These are phyloP conservation scores for Penicillium hesseltinei DNA, from an alignment of 2,329 filamentous ascomycete species.

Conservation along the genomic window DNA sequence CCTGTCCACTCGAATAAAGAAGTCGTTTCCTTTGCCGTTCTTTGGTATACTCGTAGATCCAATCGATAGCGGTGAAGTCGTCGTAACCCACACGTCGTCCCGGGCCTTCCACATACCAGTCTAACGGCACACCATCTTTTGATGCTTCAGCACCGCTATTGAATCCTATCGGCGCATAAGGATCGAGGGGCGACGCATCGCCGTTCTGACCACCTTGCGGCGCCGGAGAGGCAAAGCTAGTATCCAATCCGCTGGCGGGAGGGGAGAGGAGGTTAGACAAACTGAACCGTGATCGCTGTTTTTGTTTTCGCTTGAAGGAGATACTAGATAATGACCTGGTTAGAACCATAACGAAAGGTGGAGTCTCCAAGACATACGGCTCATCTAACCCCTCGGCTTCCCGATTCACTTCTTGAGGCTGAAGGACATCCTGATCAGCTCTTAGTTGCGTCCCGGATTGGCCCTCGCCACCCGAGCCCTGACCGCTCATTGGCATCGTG, in stretches of 20 bases:
- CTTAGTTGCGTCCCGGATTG: slow-evolving; percentile 10
- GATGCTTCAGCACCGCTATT: slow-evolving; percentile 29
- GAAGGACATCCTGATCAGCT: slow-evolving; percentile 16
- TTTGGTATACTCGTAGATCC: slow-evolving; percentile 98
- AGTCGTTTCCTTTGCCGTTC: slow-evolving; percentile 84
- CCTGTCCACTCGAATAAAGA: slow-evolving; percentile 66
- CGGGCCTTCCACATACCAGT: slow-evolving; percentile 90
- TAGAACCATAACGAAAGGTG: slow-evolving; percentile 1
- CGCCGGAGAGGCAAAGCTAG: slow-evolving; percentile 25
- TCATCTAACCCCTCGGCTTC: slow-evolving; percentile 32
- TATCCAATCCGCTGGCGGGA: slow-evolving; percentile 26
- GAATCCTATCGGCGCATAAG: slow-evolving; percentile 20
- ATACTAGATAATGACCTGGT: slow-evolving; percentile 28
- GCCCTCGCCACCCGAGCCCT: slow-evolving; percentile 16
- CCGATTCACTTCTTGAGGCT: slow-evolving; percentile 22
- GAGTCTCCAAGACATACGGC: slow-evolving; percentile 30
- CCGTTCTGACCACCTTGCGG: slow-evolving; percentile 30
- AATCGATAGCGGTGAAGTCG: slow-evolving; percentile 95
- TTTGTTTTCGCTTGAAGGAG: slow-evolving; percentile 46
- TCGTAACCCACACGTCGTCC: slow-evolving; percentile 91
- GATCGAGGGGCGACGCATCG: slow-evolving; percentile 26
- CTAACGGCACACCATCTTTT: slow-evolving; percentile 49
- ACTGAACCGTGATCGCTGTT: slow-evolving; percentile 39
- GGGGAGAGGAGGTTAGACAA: slow-evolving; percentile 41
- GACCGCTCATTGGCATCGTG: slow-evolving; percentile 27